Evolutionary conservation across 768 basidiomycete species (phyloP).

Genomic region (Leccinum incarnatum): DNA sequence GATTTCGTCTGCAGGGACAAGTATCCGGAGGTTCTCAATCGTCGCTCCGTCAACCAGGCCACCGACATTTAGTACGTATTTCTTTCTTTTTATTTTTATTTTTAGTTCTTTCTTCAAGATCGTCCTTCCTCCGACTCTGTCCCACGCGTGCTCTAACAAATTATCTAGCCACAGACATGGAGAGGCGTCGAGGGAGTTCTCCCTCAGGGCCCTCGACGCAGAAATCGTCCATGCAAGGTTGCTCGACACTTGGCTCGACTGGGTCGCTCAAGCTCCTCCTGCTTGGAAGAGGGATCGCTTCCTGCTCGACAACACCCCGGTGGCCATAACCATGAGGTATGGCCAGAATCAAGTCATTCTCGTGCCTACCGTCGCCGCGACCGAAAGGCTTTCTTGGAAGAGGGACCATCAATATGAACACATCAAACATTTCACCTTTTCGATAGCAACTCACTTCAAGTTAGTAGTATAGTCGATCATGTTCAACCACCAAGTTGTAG

Average conservation of each 20-base stretch:
- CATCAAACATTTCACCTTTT: neutral
- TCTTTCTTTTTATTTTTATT: neutral
- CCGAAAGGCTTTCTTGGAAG: neutral
- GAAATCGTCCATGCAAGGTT: neutral
- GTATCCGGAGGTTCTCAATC: neutral
- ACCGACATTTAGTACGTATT: neutral
- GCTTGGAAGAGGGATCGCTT: neutral
- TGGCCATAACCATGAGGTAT: slow-evolving; percentile 4
- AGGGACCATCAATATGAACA: neutral
- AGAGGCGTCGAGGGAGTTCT: neutral
- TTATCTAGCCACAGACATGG: neutral
- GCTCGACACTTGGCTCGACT: neutral
- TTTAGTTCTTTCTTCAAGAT: too few relatives aligned
- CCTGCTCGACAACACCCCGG: neutral
- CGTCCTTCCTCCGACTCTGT: neutral
- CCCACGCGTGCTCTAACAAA: too few relatives aligned
- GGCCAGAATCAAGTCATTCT: slow-evolving; percentile 6
- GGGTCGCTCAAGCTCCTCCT: neutral
- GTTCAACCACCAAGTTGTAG: too few relatives aligned
- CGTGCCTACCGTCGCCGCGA: neutral
- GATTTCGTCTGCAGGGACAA: neutral
- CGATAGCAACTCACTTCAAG: neutral
- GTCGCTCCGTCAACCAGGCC: neutral
- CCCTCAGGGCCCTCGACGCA: neutral
- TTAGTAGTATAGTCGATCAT: too few relatives aligned